Conservation (phyloP, 2,329 filamentous ascomycete genomes). For the Didymella pomorum region DNA sequence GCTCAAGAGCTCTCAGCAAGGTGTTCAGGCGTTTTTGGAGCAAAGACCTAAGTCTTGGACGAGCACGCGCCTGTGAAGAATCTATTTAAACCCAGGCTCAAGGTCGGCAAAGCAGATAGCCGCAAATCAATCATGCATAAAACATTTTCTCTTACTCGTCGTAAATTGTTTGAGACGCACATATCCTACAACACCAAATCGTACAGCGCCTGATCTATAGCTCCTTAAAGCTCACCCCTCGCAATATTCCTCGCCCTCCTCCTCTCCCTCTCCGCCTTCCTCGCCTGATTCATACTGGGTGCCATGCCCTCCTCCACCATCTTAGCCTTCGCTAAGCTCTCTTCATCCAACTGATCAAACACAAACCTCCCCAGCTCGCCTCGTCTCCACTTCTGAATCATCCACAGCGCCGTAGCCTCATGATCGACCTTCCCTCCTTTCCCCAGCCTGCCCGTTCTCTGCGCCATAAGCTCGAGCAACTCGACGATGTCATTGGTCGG, state of each 20-base stretch:
- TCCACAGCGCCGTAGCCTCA: slow-evolving; percentile 77
- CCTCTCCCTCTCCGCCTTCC: slow-evolving; percentile 69
- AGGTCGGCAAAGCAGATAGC: neutral
- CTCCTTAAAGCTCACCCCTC: slow-evolving; percentile 28
- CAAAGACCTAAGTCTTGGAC: neutral
- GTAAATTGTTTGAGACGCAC: neutral
- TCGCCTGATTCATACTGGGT: slow-evolving; percentile 73
- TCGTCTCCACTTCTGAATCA: slow-evolving; percentile 82
- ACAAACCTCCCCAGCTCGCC: slow-evolving; percentile 79
- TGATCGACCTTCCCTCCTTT: slow-evolving; percentile 75
- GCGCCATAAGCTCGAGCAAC: slow-evolving; percentile 75
- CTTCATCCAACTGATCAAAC: slow-evolving; percentile 76
- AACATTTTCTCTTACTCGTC: neutral
- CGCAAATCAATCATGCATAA: neutral
- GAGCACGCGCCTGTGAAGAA: neutral
- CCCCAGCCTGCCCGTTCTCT: slow-evolving; percentile 76
- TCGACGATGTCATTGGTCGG: slow-evolving; percentile 86
- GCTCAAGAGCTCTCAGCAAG: neutral
- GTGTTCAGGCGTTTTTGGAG: neutral
- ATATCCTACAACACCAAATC: neutral
- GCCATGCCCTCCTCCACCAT: slow-evolving; percentile 56
- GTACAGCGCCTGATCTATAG: neutral
- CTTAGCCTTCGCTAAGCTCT: slow-evolving; percentile 63
- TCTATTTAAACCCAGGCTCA: neutral
- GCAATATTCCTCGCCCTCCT: slow-evolving; percentile 41